phyloP scores from a whole-genome alignment of 192 early-diverging fungal species.

The Gamsiella multidivaricata region DNA sequence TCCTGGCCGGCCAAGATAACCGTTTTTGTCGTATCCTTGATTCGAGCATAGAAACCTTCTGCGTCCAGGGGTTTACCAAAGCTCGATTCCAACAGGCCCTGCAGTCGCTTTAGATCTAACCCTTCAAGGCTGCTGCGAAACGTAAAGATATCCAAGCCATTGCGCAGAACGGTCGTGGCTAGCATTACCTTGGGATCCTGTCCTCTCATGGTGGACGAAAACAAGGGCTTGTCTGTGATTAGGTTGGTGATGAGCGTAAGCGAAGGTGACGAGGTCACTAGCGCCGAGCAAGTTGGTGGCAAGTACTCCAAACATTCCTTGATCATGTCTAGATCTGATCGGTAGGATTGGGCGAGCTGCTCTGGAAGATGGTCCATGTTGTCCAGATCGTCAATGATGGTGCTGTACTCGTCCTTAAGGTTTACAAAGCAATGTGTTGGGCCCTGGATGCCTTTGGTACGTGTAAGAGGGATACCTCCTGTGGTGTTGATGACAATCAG shows the following conservation, averaged over 20 bases:
- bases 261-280: constrained; percentile 71
- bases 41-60: constrained; percentile 68
- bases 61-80: constrained; percentile 74
- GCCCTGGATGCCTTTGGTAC: constrained; percentile 51
- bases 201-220: constrained; percentile 60
- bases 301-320: constrained; percentile 72
- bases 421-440: constrained; percentile 81
- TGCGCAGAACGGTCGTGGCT: constrained; percentile 80
- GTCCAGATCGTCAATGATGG: constrained; percentile 59
- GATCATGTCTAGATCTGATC: constrained; percentile 66
- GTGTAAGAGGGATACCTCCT: constrained; percentile 72
- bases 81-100: constrained; percentile 76
- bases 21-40: constrained; percentile 60
- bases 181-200: constrained; percentile 54
- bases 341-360: constrained; percentile 17
- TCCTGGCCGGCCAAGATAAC: constrained; percentile 86
- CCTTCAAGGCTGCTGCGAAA: constrained; percentile 65
- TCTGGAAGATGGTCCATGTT: constrained; percentile 50
- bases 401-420: constrained; percentile 78
- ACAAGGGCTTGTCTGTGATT: constrained; percentile 81
- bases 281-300: constrained; percentile 81
- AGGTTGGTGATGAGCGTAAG: constrained; percentile 74
- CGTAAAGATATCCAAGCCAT: constrained; percentile 74
- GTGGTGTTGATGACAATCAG: constrained; percentile 76
- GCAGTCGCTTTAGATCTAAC: constrained; percentile 64